Evolutionary conservation across 176 grass and related monocot genomes (phyloP).

Genomic region (Areca catechu): DNA sequence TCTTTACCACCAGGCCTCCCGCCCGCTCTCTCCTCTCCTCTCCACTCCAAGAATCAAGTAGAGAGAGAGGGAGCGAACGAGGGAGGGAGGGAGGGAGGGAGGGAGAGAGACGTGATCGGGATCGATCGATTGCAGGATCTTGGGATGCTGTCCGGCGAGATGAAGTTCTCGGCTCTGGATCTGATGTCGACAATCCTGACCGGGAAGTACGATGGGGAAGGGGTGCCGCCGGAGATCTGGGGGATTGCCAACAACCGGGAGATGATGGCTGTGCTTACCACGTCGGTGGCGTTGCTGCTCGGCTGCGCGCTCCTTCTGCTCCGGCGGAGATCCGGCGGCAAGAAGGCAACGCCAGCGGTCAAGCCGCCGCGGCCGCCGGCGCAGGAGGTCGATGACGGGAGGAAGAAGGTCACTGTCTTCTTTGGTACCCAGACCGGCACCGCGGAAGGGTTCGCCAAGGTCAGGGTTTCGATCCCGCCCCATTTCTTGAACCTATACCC

Average conservation of each 20-base stretch:
- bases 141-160: too few relatives aligned
- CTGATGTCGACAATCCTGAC: too few relatives aligned
- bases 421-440: slow-evolving; percentile 97
- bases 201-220: too few relatives aligned
- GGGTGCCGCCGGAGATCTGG: slow-evolving; percentile 19
- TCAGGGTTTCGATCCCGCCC: slow-evolving; percentile 18
- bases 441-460: slow-evolving; percentile 90
- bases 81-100: too few relatives aligned
- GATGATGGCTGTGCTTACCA: slow-evolving; percentile 37
- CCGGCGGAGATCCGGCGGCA: slow-evolving; percentile 42
- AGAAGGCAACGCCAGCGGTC: background rate
- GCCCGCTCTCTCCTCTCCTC: too few relatives aligned
- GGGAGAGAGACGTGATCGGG: too few relatives aligned
- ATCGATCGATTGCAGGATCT: too few relatives aligned
- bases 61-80: too few relatives aligned
- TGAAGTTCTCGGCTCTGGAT: too few relatives aligned
- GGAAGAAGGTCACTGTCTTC: slow-evolving; percentile 78
- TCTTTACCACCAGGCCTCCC: too few relatives aligned
- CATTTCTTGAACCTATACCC: background rate
- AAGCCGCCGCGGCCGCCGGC: slow-evolving; percentile 19
- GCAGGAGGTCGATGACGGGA: slow-evolving; percentile 46
- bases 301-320: slow-evolving; percentile 52
- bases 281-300: slow-evolving; percentile 37
- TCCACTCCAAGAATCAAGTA: too few relatives aligned
- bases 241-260: slow-evolving; percentile 9